Conservation (phyloP, 2,329 filamentous ascomycete genomes). For the Nemania diffusa region DNA sequence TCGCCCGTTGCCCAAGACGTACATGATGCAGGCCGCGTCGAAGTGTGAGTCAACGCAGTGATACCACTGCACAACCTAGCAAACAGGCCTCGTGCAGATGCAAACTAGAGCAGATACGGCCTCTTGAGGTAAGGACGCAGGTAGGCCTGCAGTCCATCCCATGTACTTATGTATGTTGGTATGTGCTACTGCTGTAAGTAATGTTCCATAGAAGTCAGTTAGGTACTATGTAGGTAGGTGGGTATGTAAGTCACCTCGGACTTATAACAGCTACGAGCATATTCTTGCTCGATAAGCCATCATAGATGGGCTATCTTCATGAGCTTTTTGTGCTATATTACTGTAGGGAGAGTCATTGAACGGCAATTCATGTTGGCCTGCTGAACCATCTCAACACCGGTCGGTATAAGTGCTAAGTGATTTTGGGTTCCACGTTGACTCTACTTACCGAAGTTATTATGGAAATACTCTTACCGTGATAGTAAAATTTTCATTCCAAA, state of each 20-base stretch:
- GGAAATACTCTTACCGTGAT: neutral
- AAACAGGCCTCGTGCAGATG: conserved; percentile 37
- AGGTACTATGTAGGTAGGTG: neutral
- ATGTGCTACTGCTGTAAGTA: neutral
- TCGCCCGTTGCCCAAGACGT: conserved; percentile 26
- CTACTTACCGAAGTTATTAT: neutral
- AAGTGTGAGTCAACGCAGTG: conserved; percentile 43
- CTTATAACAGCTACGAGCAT: neutral
- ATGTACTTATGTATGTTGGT: conserved; percentile 32
- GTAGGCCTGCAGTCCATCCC: conserved; percentile 42
- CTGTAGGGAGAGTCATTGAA: neutral
- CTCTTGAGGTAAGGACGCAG: conserved; percentile 33
- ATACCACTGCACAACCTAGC: conserved; percentile 39
- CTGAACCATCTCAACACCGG: neutral
- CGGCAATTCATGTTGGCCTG: neutral
- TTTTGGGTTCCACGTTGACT: neutral
- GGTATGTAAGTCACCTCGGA: neutral
- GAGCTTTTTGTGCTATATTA: neutral
- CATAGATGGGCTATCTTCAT: neutral
- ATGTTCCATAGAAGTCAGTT: too few relatives aligned
- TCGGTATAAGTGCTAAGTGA: neutral
- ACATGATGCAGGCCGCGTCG: conserved; percentile 38
- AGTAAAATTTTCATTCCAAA: neutral
- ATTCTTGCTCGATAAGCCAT: neutral
- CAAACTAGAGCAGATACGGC: conserved; percentile 35